phyloP scores from a whole-genome alignment of 768 basidiomycete species.

The Russula foetens region DNA sequence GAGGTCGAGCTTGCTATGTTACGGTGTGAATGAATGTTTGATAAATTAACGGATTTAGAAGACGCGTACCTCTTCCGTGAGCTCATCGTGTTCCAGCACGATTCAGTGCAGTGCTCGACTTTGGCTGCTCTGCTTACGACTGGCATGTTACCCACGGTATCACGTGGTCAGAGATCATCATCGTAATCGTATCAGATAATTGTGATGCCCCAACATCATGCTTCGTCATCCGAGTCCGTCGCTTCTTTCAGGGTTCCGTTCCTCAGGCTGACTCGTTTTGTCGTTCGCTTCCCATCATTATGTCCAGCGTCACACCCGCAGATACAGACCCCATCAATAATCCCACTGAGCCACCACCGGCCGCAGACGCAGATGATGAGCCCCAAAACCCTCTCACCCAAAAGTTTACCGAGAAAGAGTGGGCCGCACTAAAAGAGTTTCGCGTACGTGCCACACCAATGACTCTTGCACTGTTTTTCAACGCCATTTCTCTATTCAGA shows the following conservation, averaged over 20 bases:
- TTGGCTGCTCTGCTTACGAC: no score
- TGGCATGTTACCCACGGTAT: background rate
- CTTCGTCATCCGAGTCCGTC: no score
- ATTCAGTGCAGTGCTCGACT: no score
- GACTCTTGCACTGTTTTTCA: background rate
- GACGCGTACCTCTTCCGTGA: constrained; percentile 42
- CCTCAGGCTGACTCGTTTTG: no score
- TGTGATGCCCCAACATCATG: no score
- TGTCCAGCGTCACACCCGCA: constrained; percentile 6
- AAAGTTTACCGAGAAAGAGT: constrained; percentile 64
- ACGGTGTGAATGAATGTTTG: background rate
- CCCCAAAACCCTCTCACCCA: constrained; percentile 63
- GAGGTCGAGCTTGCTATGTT: constrained; percentile 72
- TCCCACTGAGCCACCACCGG: constrained; percentile 13
- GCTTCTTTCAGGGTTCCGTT: no score
- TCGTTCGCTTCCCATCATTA: background rate
- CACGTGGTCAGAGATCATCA: background rate
- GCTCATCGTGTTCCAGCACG: constrained; percentile 33
- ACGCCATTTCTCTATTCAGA: constrained; percentile 9
- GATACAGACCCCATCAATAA: constrained; percentile 1
- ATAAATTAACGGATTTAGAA: background rate
- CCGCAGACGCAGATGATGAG: constrained; percentile 30
- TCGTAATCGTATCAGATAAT: background rate
- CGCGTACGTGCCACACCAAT: constrained; percentile 36
- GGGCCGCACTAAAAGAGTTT: constrained; percentile 60